Conservation (phyloP, 2,329 filamentous ascomycete genomes). For the Emmonsiellopsis sp. region DNA sequence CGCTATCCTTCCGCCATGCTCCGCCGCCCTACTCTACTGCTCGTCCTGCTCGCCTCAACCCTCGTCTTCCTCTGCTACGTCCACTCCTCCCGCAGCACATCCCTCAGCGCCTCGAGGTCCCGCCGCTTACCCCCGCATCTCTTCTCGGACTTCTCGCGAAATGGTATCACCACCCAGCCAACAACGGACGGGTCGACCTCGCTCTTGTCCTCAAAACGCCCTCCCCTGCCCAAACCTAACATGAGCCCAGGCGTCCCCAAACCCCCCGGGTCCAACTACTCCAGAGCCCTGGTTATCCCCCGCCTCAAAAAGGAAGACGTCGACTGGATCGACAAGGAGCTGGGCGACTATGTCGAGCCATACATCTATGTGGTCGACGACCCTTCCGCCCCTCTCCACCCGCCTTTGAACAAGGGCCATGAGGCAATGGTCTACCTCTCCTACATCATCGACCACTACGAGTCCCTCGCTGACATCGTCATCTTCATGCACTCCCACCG, state of each 20-base stretch:
- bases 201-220: no score
- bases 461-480: conserved; percentile 48
- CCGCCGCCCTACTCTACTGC: no score
- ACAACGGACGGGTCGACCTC: no score
- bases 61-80: no score
- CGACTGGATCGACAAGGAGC: conserved; percentile 45
- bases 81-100: no score
- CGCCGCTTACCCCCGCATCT: no score
- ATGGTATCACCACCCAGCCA: no score
- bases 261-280: conserved; percentile 41
- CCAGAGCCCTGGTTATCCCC: conserved; percentile 47
- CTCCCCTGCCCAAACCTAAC: conserved; percentile 1
- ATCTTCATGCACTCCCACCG: conserved; percentile 54
- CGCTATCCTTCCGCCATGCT: no score
- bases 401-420: conserved; percentile 52
- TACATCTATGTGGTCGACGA: conserved; percentile 48
- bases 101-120: no score
- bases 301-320: conserved; percentile 44
- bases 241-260: conserved; percentile 28
- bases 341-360: conserved; percentile 38
- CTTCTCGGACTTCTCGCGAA: no score
- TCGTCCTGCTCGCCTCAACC: no score
- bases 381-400: conserved; percentile 39
- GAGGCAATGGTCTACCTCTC: conserved; percentile 56
- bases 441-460: conserved; percentile 55